These are phyloP conservation scores for Camelina neglecta DNA, from an alignment of 345 rosid species.

Conservation along the genomic window DNA sequence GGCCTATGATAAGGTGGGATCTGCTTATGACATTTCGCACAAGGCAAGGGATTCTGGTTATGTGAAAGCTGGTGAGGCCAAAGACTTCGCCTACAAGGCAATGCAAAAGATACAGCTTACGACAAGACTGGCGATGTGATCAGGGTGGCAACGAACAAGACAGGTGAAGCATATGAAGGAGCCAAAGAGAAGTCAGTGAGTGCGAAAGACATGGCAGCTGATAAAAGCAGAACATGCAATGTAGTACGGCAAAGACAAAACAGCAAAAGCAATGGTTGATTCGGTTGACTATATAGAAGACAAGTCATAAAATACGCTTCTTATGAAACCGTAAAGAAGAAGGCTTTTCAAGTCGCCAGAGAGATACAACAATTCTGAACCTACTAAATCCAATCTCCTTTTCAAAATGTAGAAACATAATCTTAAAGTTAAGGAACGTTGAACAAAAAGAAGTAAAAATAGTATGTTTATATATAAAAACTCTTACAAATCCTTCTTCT, in stretches of 20 bases:
- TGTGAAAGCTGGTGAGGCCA: conserved; percentile 27
- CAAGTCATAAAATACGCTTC: conserved; percentile 21
- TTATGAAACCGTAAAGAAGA: conserved; percentile 60
- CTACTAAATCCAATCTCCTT: conserved; percentile 3
- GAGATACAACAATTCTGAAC: conserved; percentile 38
- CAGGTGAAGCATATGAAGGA: conserved; percentile 36
- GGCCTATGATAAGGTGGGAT: conserved; percentile 19
- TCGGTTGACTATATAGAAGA: conserved; percentile 41
- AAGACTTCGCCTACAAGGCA: conserved; percentile 20
- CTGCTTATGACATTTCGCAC: background rate
- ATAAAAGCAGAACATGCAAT: conserved; percentile 31
- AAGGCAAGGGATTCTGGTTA: conserved; percentile 15
- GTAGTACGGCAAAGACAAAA: conserved; percentile 43
- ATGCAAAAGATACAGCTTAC: conserved; percentile 8
- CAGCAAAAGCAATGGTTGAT: conserved; percentile 34
- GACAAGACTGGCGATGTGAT: conserved; percentile 30
- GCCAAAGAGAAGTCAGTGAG: conserved; percentile 31
- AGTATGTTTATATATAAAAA: conserved; percentile 2
- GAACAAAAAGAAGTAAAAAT: conserved; percentile 5
- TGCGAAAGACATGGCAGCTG: conserved; percentile 40
- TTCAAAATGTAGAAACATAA: conserved; percentile 2
- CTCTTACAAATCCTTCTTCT: conserved; percentile 48
- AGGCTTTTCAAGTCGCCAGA: conserved; percentile 51
- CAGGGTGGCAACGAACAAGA: conserved; percentile 29
- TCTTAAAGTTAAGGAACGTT: background rate